Conservation (phyloP, 1,284 basidiomycete species). For the Kalmanozyma brasiliensis region DNA sequence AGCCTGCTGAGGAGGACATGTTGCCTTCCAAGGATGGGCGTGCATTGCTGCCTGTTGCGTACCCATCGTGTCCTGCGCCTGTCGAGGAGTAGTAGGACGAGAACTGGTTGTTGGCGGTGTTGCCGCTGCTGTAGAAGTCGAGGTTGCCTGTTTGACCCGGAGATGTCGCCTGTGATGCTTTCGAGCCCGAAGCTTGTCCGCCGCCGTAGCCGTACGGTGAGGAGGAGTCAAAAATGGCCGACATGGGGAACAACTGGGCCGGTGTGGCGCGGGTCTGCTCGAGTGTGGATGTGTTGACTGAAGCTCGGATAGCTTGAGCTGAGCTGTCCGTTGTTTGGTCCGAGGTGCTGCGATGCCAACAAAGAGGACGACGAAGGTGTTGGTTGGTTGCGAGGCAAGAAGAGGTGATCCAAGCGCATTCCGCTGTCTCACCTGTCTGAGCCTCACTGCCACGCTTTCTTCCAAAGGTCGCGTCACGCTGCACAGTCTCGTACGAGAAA, state of each 20-base stretch:
- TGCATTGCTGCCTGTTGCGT: constrained; percentile 40
- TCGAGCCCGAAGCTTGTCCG: constrained; percentile 31
- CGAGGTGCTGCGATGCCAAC: too few relatives aligned
- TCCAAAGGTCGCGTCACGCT: constrained; percentile 2
- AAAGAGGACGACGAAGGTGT: too few relatives aligned
- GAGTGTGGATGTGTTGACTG: too few relatives aligned
- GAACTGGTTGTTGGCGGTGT: constrained; percentile 24
- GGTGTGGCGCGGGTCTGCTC: too few relatives aligned
- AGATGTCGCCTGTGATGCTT: constrained; percentile 29
- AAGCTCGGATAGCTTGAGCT: too few relatives aligned
- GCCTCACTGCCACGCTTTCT: constrained; percentile 3
- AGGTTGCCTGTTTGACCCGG: constrained; percentile 29
- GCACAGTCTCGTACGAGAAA: constrained; percentile 10
- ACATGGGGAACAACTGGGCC: too few relatives aligned
- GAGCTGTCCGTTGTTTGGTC: too few relatives aligned
- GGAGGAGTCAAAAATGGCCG: constrained; percentile 53
- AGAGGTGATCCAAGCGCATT: constrained; percentile 32
- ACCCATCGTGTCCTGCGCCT: constrained; percentile 30
- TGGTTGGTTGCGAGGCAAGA: background rate
- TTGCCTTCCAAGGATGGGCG: constrained; percentile 58
- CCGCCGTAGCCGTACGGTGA: constrained; percentile 45
- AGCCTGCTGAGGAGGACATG: constrained; percentile 51
- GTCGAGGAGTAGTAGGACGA: constrained; percentile 41
- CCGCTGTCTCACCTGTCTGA: background rate
- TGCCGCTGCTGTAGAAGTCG: constrained; percentile 47